phyloP scores from a whole-genome alignment of 2,329 filamentous ascomycete species.

The Cladophialophora carrionii region DNA sequence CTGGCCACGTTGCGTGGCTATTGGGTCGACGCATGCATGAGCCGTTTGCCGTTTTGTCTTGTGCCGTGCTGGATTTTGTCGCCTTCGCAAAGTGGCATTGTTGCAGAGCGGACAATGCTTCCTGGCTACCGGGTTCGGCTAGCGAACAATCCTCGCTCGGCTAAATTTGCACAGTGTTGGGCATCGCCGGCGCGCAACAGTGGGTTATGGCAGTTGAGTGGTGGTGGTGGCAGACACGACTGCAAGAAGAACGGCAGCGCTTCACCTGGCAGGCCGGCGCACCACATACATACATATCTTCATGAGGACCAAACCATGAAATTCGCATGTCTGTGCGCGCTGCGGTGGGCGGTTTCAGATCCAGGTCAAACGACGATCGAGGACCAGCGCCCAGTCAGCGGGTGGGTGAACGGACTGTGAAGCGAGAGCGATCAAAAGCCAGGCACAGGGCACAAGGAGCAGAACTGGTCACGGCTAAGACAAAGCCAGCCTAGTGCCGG shows the following conservation, averaged over 20 bases:
- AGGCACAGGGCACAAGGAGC: slow-evolving; percentile 14
- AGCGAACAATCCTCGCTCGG: slow-evolving; percentile 7
- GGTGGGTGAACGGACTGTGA: neutral
- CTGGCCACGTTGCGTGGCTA: slow-evolving; percentile 1
- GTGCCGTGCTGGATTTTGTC: slow-evolving; percentile 6
- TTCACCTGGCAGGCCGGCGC: neutral
- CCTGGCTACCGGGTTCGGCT: neutral
- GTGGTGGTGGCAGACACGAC: neutral
- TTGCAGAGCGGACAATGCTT: slow-evolving; percentile 1
- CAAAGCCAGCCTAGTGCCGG: slow-evolving; percentile 18
- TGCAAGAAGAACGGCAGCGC: neutral
- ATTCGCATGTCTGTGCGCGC: neutral
- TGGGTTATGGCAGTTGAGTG: neutral
- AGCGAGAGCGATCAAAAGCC: slow-evolving; percentile 7
- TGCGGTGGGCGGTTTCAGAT: slow-evolving; percentile 2
- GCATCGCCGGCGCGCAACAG: slow-evolving; percentile 1
- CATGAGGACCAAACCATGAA: neutral
- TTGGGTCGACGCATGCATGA: slow-evolving; percentile 2
- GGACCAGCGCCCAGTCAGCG: neutral
- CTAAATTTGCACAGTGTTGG: neutral
- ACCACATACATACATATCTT: slow-evolving; percentile 1
- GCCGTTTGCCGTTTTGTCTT: neutral
- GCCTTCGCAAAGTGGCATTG: slow-evolving; percentile 18
- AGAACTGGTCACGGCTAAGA: slow-evolving; percentile 30
- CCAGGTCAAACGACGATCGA: neutral